phyloP scores from a whole-genome alignment of 495 filamentous ascomycete species.

The Clavariopsis aquatica region DNA sequence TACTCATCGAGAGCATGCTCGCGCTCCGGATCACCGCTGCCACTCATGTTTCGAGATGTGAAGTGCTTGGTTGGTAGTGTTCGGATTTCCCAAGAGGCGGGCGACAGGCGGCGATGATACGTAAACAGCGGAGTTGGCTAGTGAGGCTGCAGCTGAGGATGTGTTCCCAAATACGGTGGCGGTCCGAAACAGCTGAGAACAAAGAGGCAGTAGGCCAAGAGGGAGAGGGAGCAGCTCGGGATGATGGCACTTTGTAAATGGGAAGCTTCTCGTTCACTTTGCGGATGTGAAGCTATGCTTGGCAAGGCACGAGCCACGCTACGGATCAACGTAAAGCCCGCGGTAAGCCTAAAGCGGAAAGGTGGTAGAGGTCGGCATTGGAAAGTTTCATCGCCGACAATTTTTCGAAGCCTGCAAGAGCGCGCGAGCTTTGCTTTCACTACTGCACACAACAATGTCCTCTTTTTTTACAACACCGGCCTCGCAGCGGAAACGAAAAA shows the following conservation, averaged over 20 bases:
- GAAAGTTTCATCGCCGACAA: slow-evolving; percentile 30
- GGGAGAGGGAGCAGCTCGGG: neutral
- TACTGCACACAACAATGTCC: slow-evolving; percentile 39
- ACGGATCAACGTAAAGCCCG: neutral
- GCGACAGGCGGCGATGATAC: slow-evolving; percentile 23
- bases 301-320: neutral
- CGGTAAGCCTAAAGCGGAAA: slow-evolving; percentile 9
- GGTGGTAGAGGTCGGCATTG: slow-evolving; percentile 8
- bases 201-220: neutral
- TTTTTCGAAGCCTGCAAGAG: slow-evolving; percentile 4
- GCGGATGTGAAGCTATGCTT: slow-evolving; percentile 22
- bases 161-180: neutral
- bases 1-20: slow-evolving; percentile 82
- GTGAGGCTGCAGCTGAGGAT: neutral
- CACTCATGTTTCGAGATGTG: slow-evolving; percentile 37
- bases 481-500: slow-evolving; percentile 48
- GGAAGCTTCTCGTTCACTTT: slow-evolving; percentile 22
- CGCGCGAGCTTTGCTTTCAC: neutral
- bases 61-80: slow-evolving; percentile 1
- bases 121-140: slow-evolving; percentile 21
- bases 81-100: slow-evolving; percentile 24
- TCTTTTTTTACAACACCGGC: slow-evolving; percentile 49
- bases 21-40: slow-evolving; percentile 60
- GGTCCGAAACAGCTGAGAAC: neutral
- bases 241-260: neutral